Percentiles rank a stretch among this genome's conserved stretches.
phyloP scores from a whole-genome alignment of 169 alveolate species.

The Eimeria zaria region DNA sequence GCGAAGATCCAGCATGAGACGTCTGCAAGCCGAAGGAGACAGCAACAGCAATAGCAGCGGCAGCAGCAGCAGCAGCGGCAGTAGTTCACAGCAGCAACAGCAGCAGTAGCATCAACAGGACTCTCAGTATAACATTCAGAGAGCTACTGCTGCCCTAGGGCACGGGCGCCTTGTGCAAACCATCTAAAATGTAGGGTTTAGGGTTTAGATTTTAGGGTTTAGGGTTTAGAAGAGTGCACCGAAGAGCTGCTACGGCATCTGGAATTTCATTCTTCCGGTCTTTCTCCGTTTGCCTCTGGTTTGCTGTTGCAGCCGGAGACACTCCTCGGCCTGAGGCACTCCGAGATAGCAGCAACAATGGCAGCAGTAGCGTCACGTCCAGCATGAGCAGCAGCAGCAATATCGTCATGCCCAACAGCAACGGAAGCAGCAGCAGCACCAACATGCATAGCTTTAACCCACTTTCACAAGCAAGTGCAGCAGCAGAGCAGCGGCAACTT shows the following conservation, averaged over 20 bases:
- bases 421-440: not conserved
- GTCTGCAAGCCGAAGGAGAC: not conserved
- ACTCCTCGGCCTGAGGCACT: not conserved
- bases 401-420: not conserved
- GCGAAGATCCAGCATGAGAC: slow-evolving; percentile 11
- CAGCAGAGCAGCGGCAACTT: not conserved
- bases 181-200: not conserved
- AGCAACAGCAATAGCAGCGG: not conserved
- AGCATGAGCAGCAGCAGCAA: not conserved
- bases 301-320: not conserved
- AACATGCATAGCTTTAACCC: not conserved
- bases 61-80: not conserved
- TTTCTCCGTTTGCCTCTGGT: not conserved
- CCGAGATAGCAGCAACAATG: not conserved
- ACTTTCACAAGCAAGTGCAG: not conserved
- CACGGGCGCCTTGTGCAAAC: not conserved
- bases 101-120: too few relatives aligned
- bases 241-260: slow-evolving; percentile 44
- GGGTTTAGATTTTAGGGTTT: not conserved
- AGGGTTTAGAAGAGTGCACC: slow-evolving; percentile 25
- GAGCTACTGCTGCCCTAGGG: not conserved
- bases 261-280: not conserved
- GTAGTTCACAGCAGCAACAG: too few relatives aligned
- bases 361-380: slow-evolving; percentile 8
- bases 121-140: not conserved